phyloP scores from a whole-genome alignment of 2,329 filamentous ascomycete species.

The Sarocladiaceae sp. region DNA sequence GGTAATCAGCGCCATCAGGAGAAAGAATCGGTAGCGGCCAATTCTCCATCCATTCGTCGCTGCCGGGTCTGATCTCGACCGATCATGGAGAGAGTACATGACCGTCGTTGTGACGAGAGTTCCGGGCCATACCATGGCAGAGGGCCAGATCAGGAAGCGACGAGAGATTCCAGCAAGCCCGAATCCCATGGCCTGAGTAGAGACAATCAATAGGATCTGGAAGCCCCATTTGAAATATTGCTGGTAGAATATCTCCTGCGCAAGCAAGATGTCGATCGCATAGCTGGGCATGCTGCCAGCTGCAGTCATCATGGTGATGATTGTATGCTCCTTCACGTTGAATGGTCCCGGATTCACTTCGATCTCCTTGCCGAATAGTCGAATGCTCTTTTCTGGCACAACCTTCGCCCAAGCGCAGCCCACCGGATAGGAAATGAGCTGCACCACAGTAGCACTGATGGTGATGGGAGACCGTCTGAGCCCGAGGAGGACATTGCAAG shows the following conservation, averaged over 20 bases:
- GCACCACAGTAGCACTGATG: constrained; percentile 48
- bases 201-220: constrained; percentile 53
- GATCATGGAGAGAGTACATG: constrained; percentile 60
- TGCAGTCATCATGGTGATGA: constrained; percentile 41
- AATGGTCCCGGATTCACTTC: constrained; percentile 34
- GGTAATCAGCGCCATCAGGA: constrained; percentile 40
- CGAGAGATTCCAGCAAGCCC: constrained; percentile 54
- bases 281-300: constrained; percentile 28
- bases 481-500: constrained; percentile 48
- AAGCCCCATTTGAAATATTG: constrained; percentile 51
- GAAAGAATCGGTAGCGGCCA: constrained; percentile 51
- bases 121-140: constrained; percentile 59
- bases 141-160: constrained; percentile 54
- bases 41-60: constrained; percentile 52
- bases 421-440: constrained; percentile 48
- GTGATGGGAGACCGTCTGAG: constrained; percentile 42
- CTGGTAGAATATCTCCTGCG: constrained; percentile 41
- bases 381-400: constrained; percentile 24
- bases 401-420: constrained; percentile 26
- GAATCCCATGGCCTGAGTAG: constrained; percentile 57
- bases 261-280: constrained; percentile 34
- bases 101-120: constrained; percentile 55
- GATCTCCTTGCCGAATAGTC: constrained; percentile 24
- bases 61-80: constrained; percentile 42
- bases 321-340: constrained; percentile 42